Percentiles rank a stretch among this genome's conserved stretches.
Evolutionary conservation across 108 stramenopile species (phyloP).

Genomic region (Cylindrotheca closterium): DNA sequence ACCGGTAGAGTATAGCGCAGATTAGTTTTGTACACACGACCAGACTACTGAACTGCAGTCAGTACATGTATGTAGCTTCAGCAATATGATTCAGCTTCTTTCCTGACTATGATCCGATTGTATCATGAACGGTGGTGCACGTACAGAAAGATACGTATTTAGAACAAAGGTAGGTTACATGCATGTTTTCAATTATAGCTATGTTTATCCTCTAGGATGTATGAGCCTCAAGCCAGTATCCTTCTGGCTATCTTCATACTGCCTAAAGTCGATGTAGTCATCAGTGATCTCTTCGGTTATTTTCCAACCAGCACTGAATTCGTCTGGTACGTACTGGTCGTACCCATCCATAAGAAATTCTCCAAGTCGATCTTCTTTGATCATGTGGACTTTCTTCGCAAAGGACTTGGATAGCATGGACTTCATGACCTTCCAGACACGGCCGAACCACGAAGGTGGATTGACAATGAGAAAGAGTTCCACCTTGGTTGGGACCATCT

Average conservation of each 20-base stretch:
- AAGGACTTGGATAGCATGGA: conserved; percentile 38
- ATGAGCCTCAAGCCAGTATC: too few species aligned
- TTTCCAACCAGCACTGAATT: conserved; percentile 23
- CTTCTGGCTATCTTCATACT: conserved; percentile 8
- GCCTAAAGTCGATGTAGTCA: conserved; percentile 38
- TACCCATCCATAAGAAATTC: conserved; percentile 22
- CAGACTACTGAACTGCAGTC: too few species aligned
- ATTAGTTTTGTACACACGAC: too few species aligned
- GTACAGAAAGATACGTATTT: too few species aligned
- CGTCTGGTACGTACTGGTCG: conserved; percentile 44
- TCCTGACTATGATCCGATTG: too few species aligned
- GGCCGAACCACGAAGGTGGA: conserved; percentile 56
- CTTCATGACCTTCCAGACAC: conserved; percentile 51
- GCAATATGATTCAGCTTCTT: too few species aligned
- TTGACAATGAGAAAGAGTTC: conserved; percentile 51
- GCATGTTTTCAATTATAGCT: too few species aligned
- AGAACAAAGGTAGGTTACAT: too few species aligned
- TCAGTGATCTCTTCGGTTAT: conserved; percentile 25
- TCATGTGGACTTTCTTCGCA: conserved; percentile 43
- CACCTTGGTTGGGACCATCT: conserved; percentile 41
- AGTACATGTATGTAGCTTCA: too few species aligned
- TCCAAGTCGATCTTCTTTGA: conserved; percentile 26
- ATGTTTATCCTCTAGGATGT: too few species aligned
- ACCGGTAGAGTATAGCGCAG: too few species aligned
- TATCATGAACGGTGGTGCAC: too few species aligned